Percentiles rank a stretch among this genome's conserved stretches.
Conservation (phyloP, 1,139 yeast species). For the Sugiyamaella neomexicana region DNA sequence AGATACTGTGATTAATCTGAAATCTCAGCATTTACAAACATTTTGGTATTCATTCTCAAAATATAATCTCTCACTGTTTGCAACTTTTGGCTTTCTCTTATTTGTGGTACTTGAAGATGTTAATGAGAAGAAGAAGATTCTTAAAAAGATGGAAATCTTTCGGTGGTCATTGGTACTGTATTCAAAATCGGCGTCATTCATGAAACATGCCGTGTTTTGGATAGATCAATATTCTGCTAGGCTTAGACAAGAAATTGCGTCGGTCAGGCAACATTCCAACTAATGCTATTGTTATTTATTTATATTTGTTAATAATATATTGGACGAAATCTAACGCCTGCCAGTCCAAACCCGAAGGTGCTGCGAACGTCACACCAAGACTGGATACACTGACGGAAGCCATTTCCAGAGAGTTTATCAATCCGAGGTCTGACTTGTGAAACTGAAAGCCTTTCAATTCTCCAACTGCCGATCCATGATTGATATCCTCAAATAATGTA, state of each 20-base stretch:
- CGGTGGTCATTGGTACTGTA: constrained; percentile 35
- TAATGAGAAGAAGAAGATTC: constrained; percentile 26
- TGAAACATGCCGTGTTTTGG: constrained; percentile 34
- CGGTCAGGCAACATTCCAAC: neutral
- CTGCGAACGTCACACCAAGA: constrained; percentile 19
- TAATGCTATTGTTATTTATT: neutral
- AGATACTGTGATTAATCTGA: constrained; percentile 70
- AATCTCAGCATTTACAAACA: constrained; percentile 75
- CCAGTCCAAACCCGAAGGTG: constrained; percentile 26
- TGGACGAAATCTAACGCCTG: constrained; percentile 20
- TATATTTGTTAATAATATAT: constrained; percentile 2
- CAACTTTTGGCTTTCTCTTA: constrained; percentile 56
- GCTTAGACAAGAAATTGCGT: constrained; percentile 12
- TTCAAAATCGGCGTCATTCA: constrained; percentile 35
- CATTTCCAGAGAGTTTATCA: constrained; percentile 10
- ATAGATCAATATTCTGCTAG: constrained; percentile 29
- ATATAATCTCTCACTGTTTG: constrained; percentile 69
- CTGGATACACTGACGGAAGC: constrained; percentile 13
- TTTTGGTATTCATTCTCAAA: constrained; percentile 84
- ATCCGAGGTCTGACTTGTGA: neutral
- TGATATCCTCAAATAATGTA: neutral
- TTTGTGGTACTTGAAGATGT: constrained; percentile 25
- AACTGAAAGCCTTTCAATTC: neutral
- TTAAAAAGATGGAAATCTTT: constrained; percentile 33
- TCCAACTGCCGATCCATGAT: neutral